phyloP scores from a whole-genome alignment of 805 yeast genomes.

The Candida nitratophila region DNA sequence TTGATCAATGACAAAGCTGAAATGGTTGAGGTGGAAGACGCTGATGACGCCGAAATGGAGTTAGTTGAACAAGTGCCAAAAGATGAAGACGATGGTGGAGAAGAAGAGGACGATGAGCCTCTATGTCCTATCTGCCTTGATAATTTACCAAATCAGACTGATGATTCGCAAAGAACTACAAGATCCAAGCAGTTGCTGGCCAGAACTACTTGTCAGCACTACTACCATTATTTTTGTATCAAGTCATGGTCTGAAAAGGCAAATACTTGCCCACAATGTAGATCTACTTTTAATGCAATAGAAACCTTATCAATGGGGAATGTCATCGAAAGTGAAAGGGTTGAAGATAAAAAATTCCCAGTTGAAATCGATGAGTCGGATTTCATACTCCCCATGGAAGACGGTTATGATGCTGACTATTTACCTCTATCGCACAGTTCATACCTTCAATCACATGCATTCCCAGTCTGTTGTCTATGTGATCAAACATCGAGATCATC shows the following conservation, averaged over 20 bases:
- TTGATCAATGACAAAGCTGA: not conserved
- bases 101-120: slow-evolving; percentile 4
- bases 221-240: slow-evolving; percentile 28
- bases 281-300: slow-evolving; percentile 16
- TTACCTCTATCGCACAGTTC: no score
- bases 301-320: slow-evolving; percentile 11
- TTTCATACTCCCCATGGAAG: slow-evolving; percentile 5
- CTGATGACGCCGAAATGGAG: not conserved
- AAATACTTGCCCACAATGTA: slow-evolving; percentile 29
- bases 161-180: slow-evolving; percentile 11
- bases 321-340: slow-evolving; percentile 11
- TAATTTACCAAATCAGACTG: slow-evolving; percentile 10
- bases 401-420: slow-evolving; percentile 3
- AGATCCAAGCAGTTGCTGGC: slow-evolving; percentile 19
- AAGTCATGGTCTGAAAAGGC: slow-evolving; percentile 29
- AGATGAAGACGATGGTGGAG: not conserved
- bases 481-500: slow-evolving; percentile 16
- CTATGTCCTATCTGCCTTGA: slow-evolving; percentile 28
- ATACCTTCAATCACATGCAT: no score
- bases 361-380: slow-evolving; percentile 16
- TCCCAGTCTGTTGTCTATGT: slow-evolving; percentile 25
- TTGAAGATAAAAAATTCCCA: slow-evolving; percentile 18
- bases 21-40: not conserved
- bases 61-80: not conserved
- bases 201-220: slow-evolving; percentile 22